phyloP scores from a whole-genome alignment of 2,329 filamentous ascomycete species.

The Nothomitra cinnamomea region DNA sequence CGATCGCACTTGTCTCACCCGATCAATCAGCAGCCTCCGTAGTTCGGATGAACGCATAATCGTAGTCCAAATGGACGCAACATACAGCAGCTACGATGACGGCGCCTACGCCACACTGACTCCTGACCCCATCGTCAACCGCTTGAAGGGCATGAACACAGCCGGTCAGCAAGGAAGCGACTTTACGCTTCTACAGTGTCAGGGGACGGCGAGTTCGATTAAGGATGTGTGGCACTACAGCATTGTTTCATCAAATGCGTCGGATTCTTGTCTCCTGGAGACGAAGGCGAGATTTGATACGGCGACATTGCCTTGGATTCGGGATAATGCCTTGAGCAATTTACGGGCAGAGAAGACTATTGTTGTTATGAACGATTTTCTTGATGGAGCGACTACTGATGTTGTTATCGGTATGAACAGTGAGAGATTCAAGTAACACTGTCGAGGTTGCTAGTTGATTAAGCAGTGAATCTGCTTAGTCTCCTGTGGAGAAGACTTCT shows the following conservation, averaged over 20 bases:
- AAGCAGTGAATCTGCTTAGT: not conserved
- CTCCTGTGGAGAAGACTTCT: not conserved
- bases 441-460: not conserved
- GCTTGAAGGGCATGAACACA: slow-evolving; percentile 20
- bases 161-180: slow-evolving; percentile 19
- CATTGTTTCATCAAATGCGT: slow-evolving; percentile 27
- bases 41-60: slow-evolving; percentile 22
- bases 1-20: slow-evolving; percentile 21
- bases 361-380: slow-evolving; percentile 34
- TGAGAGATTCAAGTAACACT: slow-evolving; percentile 17
- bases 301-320: slow-evolving; percentile 32
- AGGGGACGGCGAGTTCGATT: slow-evolving; percentile 34
- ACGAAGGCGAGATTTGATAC: slow-evolving; percentile 32
- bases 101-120: slow-evolving; percentile 25
- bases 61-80: slow-evolving; percentile 22
- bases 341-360: slow-evolving; percentile 25
- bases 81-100: slow-evolving; percentile 26
- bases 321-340: slow-evolving; percentile 23
- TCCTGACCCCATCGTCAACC: slow-evolving; percentile 22
- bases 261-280: slow-evolving; percentile 28
- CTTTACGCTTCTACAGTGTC: slow-evolving; percentile 30
- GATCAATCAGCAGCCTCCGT: slow-evolving; percentile 20
- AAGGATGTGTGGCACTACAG: slow-evolving; percentile 29
- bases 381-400: slow-evolving; percentile 33
- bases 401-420: slow-evolving; percentile 25